Evolutionary conservation across 352 stramenopile genomes (phyloP).

Genomic region (Phytophthora syringae): DNA sequence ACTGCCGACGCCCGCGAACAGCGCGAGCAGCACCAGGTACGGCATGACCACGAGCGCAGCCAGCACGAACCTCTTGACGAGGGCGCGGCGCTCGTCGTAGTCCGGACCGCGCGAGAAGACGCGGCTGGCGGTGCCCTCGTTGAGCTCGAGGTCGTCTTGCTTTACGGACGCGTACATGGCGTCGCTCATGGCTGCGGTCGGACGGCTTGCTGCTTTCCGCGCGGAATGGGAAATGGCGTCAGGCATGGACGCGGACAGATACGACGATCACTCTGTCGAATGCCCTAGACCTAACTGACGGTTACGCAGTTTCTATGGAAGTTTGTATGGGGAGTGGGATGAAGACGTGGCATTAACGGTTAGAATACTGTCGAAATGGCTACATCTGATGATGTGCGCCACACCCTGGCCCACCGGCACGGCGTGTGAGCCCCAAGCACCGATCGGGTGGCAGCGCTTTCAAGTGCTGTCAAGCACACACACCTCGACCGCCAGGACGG

Average conservation of each 20-base stretch:
- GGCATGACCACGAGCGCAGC: conserved; percentile 58
- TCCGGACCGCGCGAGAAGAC: conserved; percentile 66
- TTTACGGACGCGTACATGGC: conserved; percentile 71
- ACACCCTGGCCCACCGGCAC: neutral
- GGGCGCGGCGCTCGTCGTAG: conserved; percentile 43
- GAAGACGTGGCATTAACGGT: neutral
- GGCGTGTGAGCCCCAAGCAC: neutral
- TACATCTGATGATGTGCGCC: neutral
- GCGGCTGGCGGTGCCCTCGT: conserved; percentile 40
- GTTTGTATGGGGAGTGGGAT: neutral
- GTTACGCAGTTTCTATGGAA: neutral
- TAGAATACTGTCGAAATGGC: neutral
- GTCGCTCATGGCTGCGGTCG: conserved; percentile 35
- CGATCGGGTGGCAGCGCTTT: neutral
- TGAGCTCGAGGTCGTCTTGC: conserved; percentile 72
- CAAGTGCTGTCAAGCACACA: neutral
- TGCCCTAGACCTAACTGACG: neutral
- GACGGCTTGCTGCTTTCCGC: neutral
- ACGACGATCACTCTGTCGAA: conserved; percentile 4
- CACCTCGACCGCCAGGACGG: neutral
- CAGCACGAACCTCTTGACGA: conserved; percentile 66
- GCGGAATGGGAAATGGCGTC: conserved; percentile 8
- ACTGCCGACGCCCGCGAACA: conserved; percentile 47
- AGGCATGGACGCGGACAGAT: neutral
- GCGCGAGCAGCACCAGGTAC: conserved; percentile 66